Evolutionary conservation across 106 monocot genomes (phyloP), one percentile per base, ranked within the genome.

Genomic region (Allium sativum): DNA sequence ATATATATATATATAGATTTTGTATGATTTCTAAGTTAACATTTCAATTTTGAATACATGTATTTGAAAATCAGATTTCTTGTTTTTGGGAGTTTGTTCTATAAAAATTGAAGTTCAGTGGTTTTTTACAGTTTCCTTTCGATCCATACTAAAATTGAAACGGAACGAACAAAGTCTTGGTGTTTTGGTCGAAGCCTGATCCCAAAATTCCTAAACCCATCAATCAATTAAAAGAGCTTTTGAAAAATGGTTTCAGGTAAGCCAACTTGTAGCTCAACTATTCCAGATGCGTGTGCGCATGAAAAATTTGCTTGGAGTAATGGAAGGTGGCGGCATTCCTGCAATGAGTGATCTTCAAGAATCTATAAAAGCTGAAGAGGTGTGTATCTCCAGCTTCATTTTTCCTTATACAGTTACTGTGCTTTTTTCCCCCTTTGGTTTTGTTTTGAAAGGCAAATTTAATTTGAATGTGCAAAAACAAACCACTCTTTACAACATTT

Each of bases 231-330:
- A 61, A 61, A 18, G 16, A 9, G 18, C 44, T 17, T 17, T 13
- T 1, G 42, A 17, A 44, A 15, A 63, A 63, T 9, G 8, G 13
- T 64, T 72, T 78, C 69, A 95, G 95, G 95, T 95, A 56, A 87
- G 90, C 68, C 95, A 95, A 79, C 84, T 95, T 64, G 87, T 95
- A 41, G 90, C 90, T 40, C 95, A 95, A 70, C 86, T 95, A 46
- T 95, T 95, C 64, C 82, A 87, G 77, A 95, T 95, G 95, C 86
- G 95, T 31, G 86, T 78, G 14, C 77, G 83, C 9, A 95, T 95
- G 95, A 90, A 95, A 70, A 95, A 95, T 59, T 69, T 95, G 50
- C 62, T 95, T 86, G 95, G 90, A 9, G 79, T 63, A 50, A 86
- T 95, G 86, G 78, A 95, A 86, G 86, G 84, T 42, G 83, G 89